Evolutionary conservation across 805 yeast genomes (phyloP), one percentile per base, ranked within the genome.

Genomic region (Yamadazyma nakazawae): DNA sequence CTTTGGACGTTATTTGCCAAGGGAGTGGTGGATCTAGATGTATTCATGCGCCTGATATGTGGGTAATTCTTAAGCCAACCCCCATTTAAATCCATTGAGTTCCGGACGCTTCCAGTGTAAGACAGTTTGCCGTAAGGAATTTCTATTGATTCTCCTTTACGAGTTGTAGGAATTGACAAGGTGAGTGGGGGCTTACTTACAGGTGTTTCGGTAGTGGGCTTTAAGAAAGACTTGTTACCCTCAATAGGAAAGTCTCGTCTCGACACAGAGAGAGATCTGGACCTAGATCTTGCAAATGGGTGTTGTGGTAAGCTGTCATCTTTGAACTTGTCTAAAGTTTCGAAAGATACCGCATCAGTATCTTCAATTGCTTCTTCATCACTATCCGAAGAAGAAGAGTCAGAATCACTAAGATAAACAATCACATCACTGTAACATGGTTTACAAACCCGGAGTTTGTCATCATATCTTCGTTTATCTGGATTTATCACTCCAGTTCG

Each of bases 111-210:
- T 12, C 35, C 32, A 13, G 21, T 26, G 13, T 21, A 34, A n/a
- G 30, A 21, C 16, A 12, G 18, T 24, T 42, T 42, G 11, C 31
- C 14, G 25, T 28, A 32, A 2, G 85, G 84, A 24, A 88, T 86
- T 57, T 87, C 94, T 2, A 86, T 79, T 0, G 92, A 79, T 54
- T 83, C 94, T 6, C 95, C 95, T 34, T 80, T 78, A 53, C 90
- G 66, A 0, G 92, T 85, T 0, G 94, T 86, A 0, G 95, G 91
- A 42, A 88, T 87, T 0, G 95, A 86, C 83, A 87, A 79, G 57
- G 49, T 51, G 67, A 76, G 64, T 1, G 74, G 74, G 0, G 70
- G 64, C 42, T 43, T 45, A 30, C 12, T 28, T 13, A 18, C 19
- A 11, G 43, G 21, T 4, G 16, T 39, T 12, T 45, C 43, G 18